phyloP scores from a whole-genome alignment of 345 rosid genomes.

The Combretum micranthum region DNA sequence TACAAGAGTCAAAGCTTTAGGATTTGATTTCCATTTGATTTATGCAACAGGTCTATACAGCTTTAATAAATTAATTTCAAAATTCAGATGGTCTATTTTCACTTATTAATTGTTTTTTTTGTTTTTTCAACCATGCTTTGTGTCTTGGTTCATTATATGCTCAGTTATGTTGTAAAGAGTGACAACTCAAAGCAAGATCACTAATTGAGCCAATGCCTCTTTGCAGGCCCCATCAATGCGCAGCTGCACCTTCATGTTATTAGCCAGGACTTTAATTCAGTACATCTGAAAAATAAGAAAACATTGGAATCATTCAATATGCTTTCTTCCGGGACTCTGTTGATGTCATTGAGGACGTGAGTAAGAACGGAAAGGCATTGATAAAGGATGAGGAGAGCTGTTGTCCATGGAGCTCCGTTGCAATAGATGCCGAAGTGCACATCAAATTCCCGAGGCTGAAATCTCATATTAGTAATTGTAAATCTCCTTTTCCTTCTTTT shows the following conservation, averaged over 20 bases:
- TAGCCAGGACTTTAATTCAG: constrained; percentile 88
- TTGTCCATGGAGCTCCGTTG: constrained; percentile 78
- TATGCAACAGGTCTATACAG: no score
- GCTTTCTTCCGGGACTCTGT: constrained; percentile 74
- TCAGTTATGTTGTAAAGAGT: background rate
- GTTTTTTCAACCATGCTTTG: no score
- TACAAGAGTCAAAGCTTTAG: no score
- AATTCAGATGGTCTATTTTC: no score
- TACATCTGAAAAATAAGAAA: constrained; percentile 74
- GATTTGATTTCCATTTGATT: no score
- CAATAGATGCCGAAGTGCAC: constrained; percentile 75
- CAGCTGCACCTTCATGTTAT: constrained; percentile 90
- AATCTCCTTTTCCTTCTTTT: constrained; percentile 40
- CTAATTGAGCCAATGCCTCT: background rate
- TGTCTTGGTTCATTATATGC: no score
- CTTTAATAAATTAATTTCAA: no score
- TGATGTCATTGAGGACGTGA: constrained; percentile 71
- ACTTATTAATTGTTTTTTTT: no score
- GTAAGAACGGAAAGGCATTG: constrained; percentile 44
- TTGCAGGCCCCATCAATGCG: constrained; percentile 66
- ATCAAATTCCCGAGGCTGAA: constrained; percentile 85
- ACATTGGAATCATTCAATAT: constrained; percentile 87
- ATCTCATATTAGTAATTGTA: constrained; percentile 53
- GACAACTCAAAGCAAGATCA: background rate
- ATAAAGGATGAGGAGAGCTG: constrained; percentile 32